A percentile compares a stretch with the other conserved stretches of the same genome.
phyloP scores from a whole-genome alignment of 305 asterid species.

The Fraxinus albicans region DNA sequence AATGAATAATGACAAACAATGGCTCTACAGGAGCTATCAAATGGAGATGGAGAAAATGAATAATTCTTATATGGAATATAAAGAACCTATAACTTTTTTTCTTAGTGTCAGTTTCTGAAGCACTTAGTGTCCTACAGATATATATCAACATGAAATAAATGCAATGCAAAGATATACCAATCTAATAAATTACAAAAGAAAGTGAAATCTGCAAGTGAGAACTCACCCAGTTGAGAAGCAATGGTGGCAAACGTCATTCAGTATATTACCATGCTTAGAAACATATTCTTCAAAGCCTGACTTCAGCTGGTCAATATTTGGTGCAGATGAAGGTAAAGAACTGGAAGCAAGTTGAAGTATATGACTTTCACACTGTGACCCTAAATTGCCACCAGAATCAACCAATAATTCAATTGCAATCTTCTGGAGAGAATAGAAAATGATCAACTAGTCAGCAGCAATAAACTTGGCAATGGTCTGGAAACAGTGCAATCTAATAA shows the following conservation, averaged over 20 bases:
- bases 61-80: neutral
- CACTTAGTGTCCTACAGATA: conserved; percentile 3
- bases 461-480: conserved; percentile 5
- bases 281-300: conserved; percentile 69
- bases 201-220: conserved; percentile 8
- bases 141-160: neutral
- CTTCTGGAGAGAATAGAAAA: conserved; percentile 46
- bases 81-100: neutral
- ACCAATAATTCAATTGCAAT: conserved; percentile 70
- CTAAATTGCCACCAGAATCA: conserved; percentile 36
- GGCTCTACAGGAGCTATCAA: conserved; percentile 9
- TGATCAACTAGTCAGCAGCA: conserved; percentile 26
- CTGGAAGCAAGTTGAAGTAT: conserved; percentile 44
- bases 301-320: conserved; percentile 54
- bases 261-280: conserved; percentile 60
- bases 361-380: conserved; percentile 37
- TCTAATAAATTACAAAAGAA: conserved; percentile 12
- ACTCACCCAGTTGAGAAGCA: conserved; percentile 69
- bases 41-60: neutral
- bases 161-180: conserved; percentile 4
- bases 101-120: neutral
- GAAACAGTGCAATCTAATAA: conserved; percentile 15
- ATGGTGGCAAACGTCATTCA: conserved; percentile 45
- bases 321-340: conserved; percentile 35
- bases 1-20: neutral